phyloP scores from a whole-genome alignment of 2,329 filamentous ascomycete species.

The Cladophialophora psammophila region DNA sequence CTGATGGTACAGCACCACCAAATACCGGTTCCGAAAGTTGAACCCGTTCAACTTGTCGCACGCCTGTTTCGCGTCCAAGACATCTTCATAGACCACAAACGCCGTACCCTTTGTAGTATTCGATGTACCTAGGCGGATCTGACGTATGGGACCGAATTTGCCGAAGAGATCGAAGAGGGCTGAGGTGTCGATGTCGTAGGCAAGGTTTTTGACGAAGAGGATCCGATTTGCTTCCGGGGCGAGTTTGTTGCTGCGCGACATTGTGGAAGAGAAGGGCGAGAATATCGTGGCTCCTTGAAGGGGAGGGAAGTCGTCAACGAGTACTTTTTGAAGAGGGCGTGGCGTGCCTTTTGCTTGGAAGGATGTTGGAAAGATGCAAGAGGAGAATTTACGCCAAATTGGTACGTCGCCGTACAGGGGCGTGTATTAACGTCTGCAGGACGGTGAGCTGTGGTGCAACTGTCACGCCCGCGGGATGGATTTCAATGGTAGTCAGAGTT shows the following conservation, averaged over 20 bases:
- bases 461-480: neutral
- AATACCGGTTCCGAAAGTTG: slow-evolving; percentile 99
- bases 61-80: slow-evolving; percentile 97
- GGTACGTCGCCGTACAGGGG: neutral
- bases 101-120: slow-evolving; percentile 98
- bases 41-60: slow-evolving; percentile 99
- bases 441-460: neutral
- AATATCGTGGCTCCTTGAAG: neutral
- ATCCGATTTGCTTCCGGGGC: slow-evolving; percentile 99
- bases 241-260: slow-evolving; percentile 69
- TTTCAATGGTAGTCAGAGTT: neutral
- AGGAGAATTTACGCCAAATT: slow-evolving; percentile 5
- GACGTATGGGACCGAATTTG: slow-evolving; percentile 94
- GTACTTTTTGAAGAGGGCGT: neutral
- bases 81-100: slow-evolving; percentile 99
- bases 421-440: neutral
- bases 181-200: slow-evolving; percentile 98
- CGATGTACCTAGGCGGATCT: slow-evolving; percentile 98
- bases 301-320: neutral
- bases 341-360: neutral
- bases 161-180: slow-evolving; percentile 99
- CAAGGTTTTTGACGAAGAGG: slow-evolving; percentile 99
- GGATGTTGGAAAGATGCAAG: slow-evolving; percentile 1
- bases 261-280: slow-evolving; percentile 10
- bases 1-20: slow-evolving; percentile 84